These are phyloP conservation scores for Rosa persica DNA, from an alignment of 306 rosid genomes.

Conservation along the genomic window DNA sequence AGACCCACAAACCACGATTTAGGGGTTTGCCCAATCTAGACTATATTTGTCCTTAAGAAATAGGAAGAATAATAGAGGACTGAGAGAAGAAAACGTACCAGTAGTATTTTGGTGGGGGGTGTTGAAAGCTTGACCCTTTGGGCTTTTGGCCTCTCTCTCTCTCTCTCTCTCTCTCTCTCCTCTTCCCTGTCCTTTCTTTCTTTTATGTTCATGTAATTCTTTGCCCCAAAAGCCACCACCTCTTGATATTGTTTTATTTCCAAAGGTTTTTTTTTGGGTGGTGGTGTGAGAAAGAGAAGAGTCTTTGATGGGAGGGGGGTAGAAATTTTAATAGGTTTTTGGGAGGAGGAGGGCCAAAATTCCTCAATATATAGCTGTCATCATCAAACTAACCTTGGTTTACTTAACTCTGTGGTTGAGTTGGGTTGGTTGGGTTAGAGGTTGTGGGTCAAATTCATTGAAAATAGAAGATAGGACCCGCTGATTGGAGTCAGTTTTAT, in stretches of 20 bases:
- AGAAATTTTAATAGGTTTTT: conserved; percentile 24
- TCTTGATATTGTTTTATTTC: neutral
- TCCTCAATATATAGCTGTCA: conserved; percentile 24
- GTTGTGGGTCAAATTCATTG: neutral
- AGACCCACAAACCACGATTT: conserved; percentile 15
- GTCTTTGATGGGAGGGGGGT: conserved; percentile 18
- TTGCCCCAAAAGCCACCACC: neutral
- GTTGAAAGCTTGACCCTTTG: conserved; percentile 23
- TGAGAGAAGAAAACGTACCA: conserved; percentile 18
- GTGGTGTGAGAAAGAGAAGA: neutral
- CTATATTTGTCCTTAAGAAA: neutral
- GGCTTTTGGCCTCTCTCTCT: conserved; percentile 8
- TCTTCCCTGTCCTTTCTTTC: neutral
- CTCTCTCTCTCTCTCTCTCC: neutral
- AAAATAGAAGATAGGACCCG: neutral
- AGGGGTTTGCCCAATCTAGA: conserved; percentile 17
- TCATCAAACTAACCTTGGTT: conserved; percentile 37
- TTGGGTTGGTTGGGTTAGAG: conserved; percentile 14
- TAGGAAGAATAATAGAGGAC: neutral
- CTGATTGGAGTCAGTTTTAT: fast-evolving
- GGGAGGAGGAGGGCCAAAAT: neutral
- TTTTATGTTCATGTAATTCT: neutral
- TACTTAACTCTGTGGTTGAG: conserved; percentile 41
- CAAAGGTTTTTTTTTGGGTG: neutral
- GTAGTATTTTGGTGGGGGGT: conserved; percentile 8